Conservation (phyloP, 139 green algal species). For the Mychonastes homosphaera region DNA sequence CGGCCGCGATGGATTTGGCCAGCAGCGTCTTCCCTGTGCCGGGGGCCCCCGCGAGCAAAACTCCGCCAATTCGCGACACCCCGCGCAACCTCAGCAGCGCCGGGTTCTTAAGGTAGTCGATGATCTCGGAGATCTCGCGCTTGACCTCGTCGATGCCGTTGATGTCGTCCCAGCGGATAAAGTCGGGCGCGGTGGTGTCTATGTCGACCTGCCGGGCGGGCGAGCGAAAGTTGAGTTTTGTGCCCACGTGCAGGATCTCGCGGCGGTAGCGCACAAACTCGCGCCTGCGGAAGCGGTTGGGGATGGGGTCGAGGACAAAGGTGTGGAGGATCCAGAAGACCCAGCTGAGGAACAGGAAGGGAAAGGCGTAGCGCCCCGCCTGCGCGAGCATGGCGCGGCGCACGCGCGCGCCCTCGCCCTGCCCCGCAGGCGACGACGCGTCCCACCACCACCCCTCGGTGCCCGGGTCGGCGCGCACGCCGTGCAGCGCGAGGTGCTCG, state of each 20-base stretch:
- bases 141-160: constrained; percentile 53
- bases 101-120: constrained; percentile 38
- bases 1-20: constrained; percentile 91
- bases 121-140: constrained; percentile 45
- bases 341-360: constrained; percentile 37
- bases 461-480: constrained; percentile 24
- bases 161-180: constrained; percentile 52
- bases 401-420: background rate
- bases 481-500: constrained; percentile 63
- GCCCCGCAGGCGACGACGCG: too few relatives aligned
- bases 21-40: constrained; percentile 95
- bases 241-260: constrained; percentile 42
- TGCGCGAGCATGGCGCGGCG: background rate
- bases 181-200: constrained; percentile 33
- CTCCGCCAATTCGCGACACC: constrained; percentile 39
- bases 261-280: constrained; percentile 35
- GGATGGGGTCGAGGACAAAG: constrained; percentile 42
- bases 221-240: constrained; percentile 46
- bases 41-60: constrained; percentile 43
- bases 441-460: background rate
- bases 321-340: constrained; percentile 52
- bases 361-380: constrained; percentile 34
- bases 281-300: constrained; percentile 33
- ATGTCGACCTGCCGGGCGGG: constrained; percentile 42
- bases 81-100: constrained; percentile 23